A percentile compares a stretch with the other conserved stretches of the same genome.
phyloP scores from a whole-genome alignment of 169 alveolate genomes.

The Eimeria maxima region DNA sequence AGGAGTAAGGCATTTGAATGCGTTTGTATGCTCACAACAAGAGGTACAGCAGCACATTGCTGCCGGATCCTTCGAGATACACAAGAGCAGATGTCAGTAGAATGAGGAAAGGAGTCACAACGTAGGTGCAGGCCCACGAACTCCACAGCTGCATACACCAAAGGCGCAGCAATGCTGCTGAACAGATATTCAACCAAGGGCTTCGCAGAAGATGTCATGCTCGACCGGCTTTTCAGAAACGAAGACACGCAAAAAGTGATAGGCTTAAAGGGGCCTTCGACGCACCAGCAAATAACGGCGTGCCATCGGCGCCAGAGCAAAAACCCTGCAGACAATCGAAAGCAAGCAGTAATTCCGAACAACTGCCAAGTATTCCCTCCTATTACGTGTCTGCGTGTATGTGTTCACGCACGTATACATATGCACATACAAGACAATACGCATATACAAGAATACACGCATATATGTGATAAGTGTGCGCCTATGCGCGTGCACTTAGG shows the following conservation, averaged over 20 bases:
- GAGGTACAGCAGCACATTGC: conserved; percentile 51
- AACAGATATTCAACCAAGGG: neutral
- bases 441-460: too few species aligned
- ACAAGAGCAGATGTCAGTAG: conserved; percentile 33
- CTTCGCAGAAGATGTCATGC: too few species aligned
- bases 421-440: too few species aligned
- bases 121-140: conserved; percentile 75
- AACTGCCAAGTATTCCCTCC: too few species aligned
- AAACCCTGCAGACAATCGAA: conserved; percentile 22
- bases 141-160: conserved; percentile 42
- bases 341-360: neutral
- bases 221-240: too few species aligned
- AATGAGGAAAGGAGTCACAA: conserved; percentile 63
- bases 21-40: conserved; percentile 20
- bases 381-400: neutral
- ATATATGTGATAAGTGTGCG: neutral
- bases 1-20: neutral
- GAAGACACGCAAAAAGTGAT: too few species aligned
- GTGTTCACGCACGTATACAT: neutral
- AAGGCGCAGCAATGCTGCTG: neutral
- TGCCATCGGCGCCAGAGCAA: conserved; percentile 65
- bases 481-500: neutral
- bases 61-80: conserved; percentile 59
- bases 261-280: too few species aligned
- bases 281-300: conserved; percentile 71